These are phyloP conservation scores for Inosperma sp. DNA, from an alignment of 768 basidiomycete genomes.

Conservation along the genomic window DNA sequence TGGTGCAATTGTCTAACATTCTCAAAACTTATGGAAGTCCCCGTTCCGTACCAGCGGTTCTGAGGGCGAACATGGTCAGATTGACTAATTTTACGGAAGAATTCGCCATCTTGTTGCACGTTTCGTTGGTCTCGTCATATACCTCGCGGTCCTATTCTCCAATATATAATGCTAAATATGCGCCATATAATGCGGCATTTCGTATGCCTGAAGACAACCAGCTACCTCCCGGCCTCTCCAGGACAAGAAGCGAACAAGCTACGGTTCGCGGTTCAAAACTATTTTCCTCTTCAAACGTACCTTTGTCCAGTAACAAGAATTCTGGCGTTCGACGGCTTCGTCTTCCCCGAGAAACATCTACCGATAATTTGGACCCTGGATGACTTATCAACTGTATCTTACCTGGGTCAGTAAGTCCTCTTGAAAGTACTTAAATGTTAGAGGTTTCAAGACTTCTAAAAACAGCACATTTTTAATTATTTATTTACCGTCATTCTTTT, in stretches of 20 bases:
- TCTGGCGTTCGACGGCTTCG: slow-evolving; percentile 11
- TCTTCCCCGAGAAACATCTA: slow-evolving; percentile 10
- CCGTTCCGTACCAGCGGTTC: slow-evolving; percentile 47
- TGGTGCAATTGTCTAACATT: slow-evolving; percentile 70
- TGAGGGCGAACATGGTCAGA: slow-evolving; percentile 68
- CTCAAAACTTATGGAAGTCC: slow-evolving; percentile 61
- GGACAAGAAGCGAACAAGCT: slow-evolving; percentile 54
- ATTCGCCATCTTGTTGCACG: slow-evolving; percentile 80
- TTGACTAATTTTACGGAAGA: slow-evolving; percentile 84
- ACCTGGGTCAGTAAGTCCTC: neutral
- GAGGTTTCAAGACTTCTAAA: too few relatives aligned
- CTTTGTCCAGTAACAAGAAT: slow-evolving; percentile 25
- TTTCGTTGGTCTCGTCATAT: slow-evolving; percentile 72
- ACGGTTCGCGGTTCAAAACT: slow-evolving; percentile 37
- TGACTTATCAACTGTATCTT: slow-evolving; percentile 1
- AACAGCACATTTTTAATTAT: too few relatives aligned
- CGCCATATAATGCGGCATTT: slow-evolving; percentile 18
- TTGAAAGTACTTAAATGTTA: neutral
- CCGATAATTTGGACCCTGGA: slow-evolving; percentile 14
- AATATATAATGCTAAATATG: slow-evolving; percentile 29
- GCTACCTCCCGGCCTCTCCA: slow-evolving; percentile 51
- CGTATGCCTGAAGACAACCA: slow-evolving; percentile 39
- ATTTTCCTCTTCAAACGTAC: slow-evolving; percentile 30
- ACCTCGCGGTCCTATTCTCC: slow-evolving; percentile 59
- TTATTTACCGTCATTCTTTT: too few relatives aligned